Percentiles rank a stretch among this genome's conserved stretches.
phyloP scores from a whole-genome alignment of 2,329 filamentous ascomycete genomes.

The Diplocarpon rosae region DNA sequence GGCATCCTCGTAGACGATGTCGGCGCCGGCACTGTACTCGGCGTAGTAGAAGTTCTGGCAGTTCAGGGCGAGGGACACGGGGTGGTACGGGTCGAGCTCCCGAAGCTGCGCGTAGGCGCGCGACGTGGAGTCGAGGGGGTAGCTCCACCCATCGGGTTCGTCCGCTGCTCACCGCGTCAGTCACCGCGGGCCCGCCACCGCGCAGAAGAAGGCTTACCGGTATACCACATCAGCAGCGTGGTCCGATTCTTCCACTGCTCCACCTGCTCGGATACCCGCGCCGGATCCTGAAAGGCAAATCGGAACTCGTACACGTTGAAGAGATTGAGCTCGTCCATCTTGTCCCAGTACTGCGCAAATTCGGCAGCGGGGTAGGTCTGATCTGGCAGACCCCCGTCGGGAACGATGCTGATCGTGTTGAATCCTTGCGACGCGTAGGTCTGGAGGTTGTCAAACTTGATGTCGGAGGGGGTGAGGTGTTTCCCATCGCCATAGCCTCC shows the following conservation, averaged over 20 bases:
- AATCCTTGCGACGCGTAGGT: conserved; percentile 33
- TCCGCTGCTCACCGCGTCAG: conserved; percentile 27
- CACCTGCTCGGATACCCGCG: conserved; percentile 30
- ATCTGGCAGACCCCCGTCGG: conserved; percentile 29
- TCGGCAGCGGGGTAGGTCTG: conserved; percentile 29
- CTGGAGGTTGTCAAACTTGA: conserved; percentile 29
- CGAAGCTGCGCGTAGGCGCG: conserved; percentile 34
- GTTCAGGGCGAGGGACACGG: conserved; percentile 39
- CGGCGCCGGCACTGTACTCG: conserved; percentile 38
- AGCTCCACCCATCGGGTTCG: conserved; percentile 33
- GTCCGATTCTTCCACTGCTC: conserved; percentile 21
- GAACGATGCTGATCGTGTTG: conserved; percentile 34
- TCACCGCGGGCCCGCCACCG: too few species aligned
- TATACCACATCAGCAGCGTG: conserved; percentile 41
- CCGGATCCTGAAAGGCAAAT: conserved; percentile 22
- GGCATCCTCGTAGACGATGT: conserved; percentile 39
- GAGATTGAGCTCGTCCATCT: conserved; percentile 33
- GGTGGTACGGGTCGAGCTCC: conserved; percentile 39
- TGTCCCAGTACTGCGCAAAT: conserved; percentile 32
- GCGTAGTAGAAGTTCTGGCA: conserved; percentile 41
- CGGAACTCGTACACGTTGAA: conserved; percentile 34
- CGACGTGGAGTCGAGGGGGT: conserved; percentile 33
- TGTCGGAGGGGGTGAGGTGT: conserved; percentile 18
- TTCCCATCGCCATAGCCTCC: conserved; percentile 31
- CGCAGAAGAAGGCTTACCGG: conserved; percentile 24